These are phyloP conservation scores for Cyclotella distinguenda DNA, from an alignment of 108 stramenopile genomes.

Conservation along the genomic window DNA sequence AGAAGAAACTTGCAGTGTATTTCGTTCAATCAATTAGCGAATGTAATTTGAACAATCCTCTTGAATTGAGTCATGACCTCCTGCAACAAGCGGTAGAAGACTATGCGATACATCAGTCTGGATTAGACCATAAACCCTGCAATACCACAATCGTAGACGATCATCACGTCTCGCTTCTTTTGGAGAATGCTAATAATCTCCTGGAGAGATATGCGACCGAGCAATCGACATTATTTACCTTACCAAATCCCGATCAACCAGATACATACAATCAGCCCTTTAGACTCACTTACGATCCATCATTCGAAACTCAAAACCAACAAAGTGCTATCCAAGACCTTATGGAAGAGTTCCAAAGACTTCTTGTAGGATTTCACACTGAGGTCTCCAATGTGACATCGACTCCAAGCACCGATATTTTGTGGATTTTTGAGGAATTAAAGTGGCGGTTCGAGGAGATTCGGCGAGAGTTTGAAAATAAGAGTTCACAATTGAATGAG, in stretches of 20 bases:
- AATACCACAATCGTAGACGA: not conserved
- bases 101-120: no score
- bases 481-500: not conserved
- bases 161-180: not conserved
- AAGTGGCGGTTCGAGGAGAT: slow-evolving; percentile 43
- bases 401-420: slow-evolving; percentile 16
- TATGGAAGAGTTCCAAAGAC: slow-evolving; percentile 30
- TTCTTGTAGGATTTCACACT: slow-evolving; percentile 20
- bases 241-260: no score
- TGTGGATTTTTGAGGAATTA: slow-evolving; percentile 37
- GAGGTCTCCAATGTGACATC: slow-evolving; percentile 4
- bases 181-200: not conserved
- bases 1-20: no score
- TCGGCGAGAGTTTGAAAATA: not conserved
- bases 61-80: not conserved
- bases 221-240: not conserved
- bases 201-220: not conserved
- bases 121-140: no score
- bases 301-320: not conserved
- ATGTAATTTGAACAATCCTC: slow-evolving; percentile 1
- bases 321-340: not conserved
- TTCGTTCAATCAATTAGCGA: not conserved
- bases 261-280: not conserved
- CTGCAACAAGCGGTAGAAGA: no score
- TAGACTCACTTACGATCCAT: not conserved